These are phyloP conservation scores for Plantago elongata DNA, from an alignment of 257 asterid species.

Conservation along the genomic window DNA sequence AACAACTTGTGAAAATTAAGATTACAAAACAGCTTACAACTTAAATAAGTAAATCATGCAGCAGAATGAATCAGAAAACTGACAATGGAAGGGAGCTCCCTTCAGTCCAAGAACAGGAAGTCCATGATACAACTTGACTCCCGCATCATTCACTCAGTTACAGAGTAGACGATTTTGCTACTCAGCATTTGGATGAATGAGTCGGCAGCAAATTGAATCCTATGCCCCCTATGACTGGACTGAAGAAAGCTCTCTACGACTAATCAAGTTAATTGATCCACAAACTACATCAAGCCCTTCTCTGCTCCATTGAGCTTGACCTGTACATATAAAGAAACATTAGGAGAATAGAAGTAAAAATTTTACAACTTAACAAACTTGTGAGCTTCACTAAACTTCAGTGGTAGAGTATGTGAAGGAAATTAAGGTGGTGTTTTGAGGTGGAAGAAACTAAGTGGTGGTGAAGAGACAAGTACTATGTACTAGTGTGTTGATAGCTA, in stretches of 20 bases:
- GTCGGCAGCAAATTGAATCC: conserved; percentile 92
- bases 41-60: neutral
- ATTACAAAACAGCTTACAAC: neutral
- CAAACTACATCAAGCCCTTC: neutral
- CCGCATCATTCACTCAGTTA: conserved; percentile 84
- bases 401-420: neutral
- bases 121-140: conserved; percentile 68
- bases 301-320: neutral
- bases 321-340: no score
- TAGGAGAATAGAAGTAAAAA: neutral
- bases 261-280: neutral
- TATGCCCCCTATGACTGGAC: conserved; percentile 71
- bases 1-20: neutral
- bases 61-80: neutral
- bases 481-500: neutral
- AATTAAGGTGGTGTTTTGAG: neutral
- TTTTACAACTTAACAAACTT: neutral
- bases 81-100: conserved; percentile 87
- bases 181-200: conserved; percentile 94
- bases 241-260: conserved; percentile 84
- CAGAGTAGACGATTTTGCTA: conserved; percentile 20
- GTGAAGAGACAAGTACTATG: neutral
- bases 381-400: no score
- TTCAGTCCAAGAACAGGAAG: conserved; percentile 98
- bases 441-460: neutral